Evolutionary conservation across 2,329 filamentous ascomycete genomes (phyloP), one percentile per base, ranked within the genome.

Genomic region (Talaromyces pinophilus): DNA sequence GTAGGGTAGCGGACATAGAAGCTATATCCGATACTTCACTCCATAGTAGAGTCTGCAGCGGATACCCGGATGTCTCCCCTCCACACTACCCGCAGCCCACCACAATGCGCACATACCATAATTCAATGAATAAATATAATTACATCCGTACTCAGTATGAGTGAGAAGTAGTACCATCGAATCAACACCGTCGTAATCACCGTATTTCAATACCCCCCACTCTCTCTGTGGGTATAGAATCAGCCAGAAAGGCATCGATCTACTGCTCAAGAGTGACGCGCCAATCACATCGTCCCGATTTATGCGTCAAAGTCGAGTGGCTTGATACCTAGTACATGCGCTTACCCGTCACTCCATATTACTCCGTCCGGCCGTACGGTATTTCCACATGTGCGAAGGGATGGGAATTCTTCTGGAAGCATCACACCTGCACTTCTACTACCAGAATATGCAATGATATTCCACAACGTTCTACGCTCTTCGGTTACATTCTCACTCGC

Each of bases 171-270:
- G n/a, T 30, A 30, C 6, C 6, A 28, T 50, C 40, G 42, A 28
- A 52, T 28, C 48, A 15, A 15, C 13, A 25, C 22, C 5, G 6
- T 30, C 48, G 48, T 54, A 54, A 8, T 10, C 2, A 8, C 15
- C 54, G 54, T 25, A 57, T 57, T 40, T 55, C 10, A 57, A 57
- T 57, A n/a, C 44, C 10, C 19, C 19, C 44, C 44, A 46, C 35
- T 11, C 35, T 13, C 6, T 13, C 46, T 8, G 50, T 17, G 15
- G 13, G 54, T n/a, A 55, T 38, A 38, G 54, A 57, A 57, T 57
- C 33, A 38, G n/a, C 11, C 54, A 57, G 54, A 57, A 57, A 25
- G 54, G 54, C 54, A 57, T 40, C 54, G 54, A 57, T 57, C 33
- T 22, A 40, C 30, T 13, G 5, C 19, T 19, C 13, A 33, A 10